Evolutionary conservation across 1,284 basidiomycete genomes (phyloP).

Genomic region (Rhizoctonia solani): DNA sequence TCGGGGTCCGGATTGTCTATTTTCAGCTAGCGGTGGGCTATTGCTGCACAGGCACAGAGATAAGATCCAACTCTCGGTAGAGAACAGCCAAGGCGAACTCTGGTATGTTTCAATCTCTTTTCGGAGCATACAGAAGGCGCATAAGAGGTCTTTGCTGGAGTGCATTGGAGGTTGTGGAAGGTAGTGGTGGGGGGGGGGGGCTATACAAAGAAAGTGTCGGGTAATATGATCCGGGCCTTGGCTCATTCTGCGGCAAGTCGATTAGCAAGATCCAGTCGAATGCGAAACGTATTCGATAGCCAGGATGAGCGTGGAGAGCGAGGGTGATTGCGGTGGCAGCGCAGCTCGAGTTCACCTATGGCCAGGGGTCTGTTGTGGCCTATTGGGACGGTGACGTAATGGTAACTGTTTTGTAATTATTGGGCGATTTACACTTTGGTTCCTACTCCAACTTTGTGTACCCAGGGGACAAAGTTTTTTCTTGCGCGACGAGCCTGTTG

Average conservation of each 20-base stretch:
- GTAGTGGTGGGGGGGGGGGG: background rate
- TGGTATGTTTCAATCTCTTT: background rate
- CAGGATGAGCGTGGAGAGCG: background rate
- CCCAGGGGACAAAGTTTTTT: background rate
- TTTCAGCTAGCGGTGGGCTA: conserved; percentile 4
- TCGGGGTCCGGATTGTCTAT: background rate
- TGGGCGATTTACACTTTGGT: background rate
- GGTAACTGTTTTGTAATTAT: background rate
- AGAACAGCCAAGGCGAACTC: background rate
- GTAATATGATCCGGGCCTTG: conserved; percentile 15
- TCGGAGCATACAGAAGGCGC: conserved; percentile 9
- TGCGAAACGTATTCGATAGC: conserved; percentile 4
- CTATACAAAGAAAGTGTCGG: background rate
- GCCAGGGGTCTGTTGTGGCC: background rate
- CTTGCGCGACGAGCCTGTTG: background rate
- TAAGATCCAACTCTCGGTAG: conserved; percentile 9
- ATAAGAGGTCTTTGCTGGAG: background rate
- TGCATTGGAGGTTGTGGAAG: background rate
- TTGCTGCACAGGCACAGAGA: background rate
- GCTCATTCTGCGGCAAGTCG: conserved; percentile 1
- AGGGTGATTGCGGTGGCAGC: conserved; percentile 14
- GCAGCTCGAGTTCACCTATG: background rate
- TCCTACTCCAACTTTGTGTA: background rate
- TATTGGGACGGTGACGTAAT: background rate
- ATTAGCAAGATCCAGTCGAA: conserved; percentile 9